Evolutionary conservation across 768 basidiomycete genomes (phyloP), one percentile per base, ranked within the genome.

Genomic region (Hydnomerulius pinastri): DNA sequence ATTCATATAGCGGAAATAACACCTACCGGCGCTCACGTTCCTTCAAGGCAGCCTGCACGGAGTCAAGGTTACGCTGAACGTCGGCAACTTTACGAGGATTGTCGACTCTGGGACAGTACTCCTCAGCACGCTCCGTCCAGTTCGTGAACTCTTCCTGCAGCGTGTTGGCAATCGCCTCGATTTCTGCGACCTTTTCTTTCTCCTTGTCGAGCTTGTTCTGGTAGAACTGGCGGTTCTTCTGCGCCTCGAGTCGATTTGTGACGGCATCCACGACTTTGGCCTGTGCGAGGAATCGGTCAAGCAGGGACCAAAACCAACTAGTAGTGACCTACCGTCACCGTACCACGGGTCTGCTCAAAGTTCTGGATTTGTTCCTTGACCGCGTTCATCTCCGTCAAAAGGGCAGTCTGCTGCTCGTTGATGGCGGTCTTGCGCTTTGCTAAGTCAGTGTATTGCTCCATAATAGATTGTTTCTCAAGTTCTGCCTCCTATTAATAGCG

Each of bases 11-110:
- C 0, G 27, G 17, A 28, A 18, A 35, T 24, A 32, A 38, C 13
- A 62, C 75, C 10, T 54, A 86, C 90, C 68, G 75, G 58, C 74
- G 80, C 65, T 87, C 86, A 23, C 86, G 80, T 57, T 84, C 81
- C 50, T 81, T 74, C 55, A 95, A 64, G 1, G 88, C 85, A 23
- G 73, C 73, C 57, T 85, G 72, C 4, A 86, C 78, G 3, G 83
- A 82, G 0, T 85, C 76, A 23, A 93, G 74, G 41, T 80, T 73
- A 9, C 81, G 77, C 44, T 89, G 62, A 23, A 95, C 75, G 4
- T 70, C 75, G 0, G 78, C 77, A 0, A 74, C 70, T 45, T 74
- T 76, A 18, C 92, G 81, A 17, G 82, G 82, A 48, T 81, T 82
- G 11, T 72, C 71, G 21, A 84, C 71, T 13, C 74, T 77, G 17